Evolutionary conservation across 495 filamentous ascomycete genomes (phyloP), one percentile per base, ranked within the genome.

Genomic region (Jackrogersella multiformis): DNA sequence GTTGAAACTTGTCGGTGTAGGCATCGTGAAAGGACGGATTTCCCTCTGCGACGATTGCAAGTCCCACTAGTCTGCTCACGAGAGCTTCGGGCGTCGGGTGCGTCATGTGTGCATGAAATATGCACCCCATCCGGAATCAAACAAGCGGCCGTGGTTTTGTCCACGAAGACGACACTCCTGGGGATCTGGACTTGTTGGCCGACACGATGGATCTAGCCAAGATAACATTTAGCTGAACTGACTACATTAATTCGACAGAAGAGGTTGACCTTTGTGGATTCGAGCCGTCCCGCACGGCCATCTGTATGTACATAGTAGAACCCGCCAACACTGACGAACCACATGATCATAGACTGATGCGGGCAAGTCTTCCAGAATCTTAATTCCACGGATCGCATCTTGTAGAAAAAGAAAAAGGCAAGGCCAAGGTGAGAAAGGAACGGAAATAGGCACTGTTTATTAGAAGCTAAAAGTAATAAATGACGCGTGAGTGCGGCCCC

Each of bases 291-390:
- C 58, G 64, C 38, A 16, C 24, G 57, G 13, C 46, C 28, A 56
- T 56, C 16, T n/a, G n/a, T n/a, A n/a, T n/a, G n/a, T n/a, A n/a
- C n/a, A n/a, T n/a, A 51, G n/a, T 53, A 41, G 21, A 51, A 61
- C 52, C 64, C 57, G 44, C 36, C 36, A 62, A 46, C 15, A 41
- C 26, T 39, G 67, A 53, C 49, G 56, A 65, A 63, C 53, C 68
- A 71, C 68, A 71, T 71, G 68, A 71, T 55, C 68, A 67, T 59
- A 58, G 57, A 52, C 28, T 54, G 68, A 63, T 71, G 68, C 68
- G 64, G 45, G 68, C 68, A 64, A 67, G 56, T 66, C 61, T 70
- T 70, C 67, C 57, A 70, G 67, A 70, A 70, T 44, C 54, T n/a
- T 60, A n/a, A 56, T 64, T 60, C 61, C 61, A 65, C 52, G 12